A percentile compares a stretch with the other conserved stretches of the same genome.
Conservation (phyloP, 2,329 filamentous ascomycete genomes). For the Onygena corvina region DNA sequence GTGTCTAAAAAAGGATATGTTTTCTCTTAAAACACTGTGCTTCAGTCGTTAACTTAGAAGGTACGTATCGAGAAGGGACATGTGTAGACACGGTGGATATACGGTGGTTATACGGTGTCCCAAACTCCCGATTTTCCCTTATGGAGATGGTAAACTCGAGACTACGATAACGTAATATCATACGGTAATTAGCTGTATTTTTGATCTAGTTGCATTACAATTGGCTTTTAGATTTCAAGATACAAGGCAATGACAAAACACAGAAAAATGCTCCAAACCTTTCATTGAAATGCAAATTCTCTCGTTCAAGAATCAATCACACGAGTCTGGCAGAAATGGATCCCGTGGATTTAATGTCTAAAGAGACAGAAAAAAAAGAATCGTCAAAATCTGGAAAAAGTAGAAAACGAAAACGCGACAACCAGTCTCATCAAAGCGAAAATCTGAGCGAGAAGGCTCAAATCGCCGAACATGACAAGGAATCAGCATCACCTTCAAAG, state of each 20-base stretch:
- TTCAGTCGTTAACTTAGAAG: no score
- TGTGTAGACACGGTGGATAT: no score
- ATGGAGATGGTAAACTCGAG: no score
- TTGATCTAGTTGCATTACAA: background rate
- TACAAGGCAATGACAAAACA: background rate
- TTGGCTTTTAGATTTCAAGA: conserved; percentile 2
- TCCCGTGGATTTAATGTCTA: background rate
- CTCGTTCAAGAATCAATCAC: background rate
- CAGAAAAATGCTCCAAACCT: background rate
- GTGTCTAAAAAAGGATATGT: no score
- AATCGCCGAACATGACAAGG: background rate
- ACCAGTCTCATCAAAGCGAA: background rate
- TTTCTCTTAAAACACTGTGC: no score
- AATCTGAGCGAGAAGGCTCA: background rate
- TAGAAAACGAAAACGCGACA: conserved; percentile 1
- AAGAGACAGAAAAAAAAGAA: background rate
- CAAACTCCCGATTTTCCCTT: no score
- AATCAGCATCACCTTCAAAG: background rate
- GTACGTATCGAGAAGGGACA: no score
- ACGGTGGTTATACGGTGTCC: no score
- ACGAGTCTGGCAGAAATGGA: background rate
- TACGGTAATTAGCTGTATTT: no score
- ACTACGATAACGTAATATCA: no score
- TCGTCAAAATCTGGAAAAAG: background rate
- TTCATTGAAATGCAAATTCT: background rate